Percentiles rank a stretch among this genome's conserved stretches.
Conservation (phyloP, 139 green algal species). For the Dunaliella sp. region DNA sequence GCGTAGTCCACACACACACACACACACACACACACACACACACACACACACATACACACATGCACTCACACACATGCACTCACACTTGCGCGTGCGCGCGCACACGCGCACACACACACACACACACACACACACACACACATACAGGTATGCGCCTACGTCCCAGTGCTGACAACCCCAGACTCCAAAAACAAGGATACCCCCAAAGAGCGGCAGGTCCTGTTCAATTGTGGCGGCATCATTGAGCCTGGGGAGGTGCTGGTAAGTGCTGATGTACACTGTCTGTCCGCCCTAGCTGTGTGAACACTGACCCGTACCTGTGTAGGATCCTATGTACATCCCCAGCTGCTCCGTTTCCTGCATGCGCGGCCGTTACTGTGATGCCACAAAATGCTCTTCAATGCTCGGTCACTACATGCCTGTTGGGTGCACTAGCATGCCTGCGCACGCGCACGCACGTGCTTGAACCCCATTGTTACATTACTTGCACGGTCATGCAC, state of each 20-base stretch:
- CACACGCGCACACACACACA: constrained; percentile 5
- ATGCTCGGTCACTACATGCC: too few relatives aligned
- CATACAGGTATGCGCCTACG: constrained; percentile 1
- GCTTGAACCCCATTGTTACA: too few relatives aligned
- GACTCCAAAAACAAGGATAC: background rate
- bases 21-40: background rate
- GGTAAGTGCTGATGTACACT: background rate
- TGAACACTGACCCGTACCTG: background rate
- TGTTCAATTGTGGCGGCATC: constrained; percentile 32
- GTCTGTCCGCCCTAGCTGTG: background rate
- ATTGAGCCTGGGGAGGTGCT: constrained; percentile 38
- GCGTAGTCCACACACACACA: too few relatives aligned
- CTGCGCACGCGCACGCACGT: too few relatives aligned
- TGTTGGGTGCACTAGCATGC: too few relatives aligned
- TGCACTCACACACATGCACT: background rate
- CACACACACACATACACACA: constrained; percentile 6
- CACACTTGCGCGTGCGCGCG: background rate
- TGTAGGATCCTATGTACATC: background rate
- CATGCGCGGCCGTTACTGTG: too few relatives aligned
- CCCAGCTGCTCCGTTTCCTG: background rate
- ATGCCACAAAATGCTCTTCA: too few relatives aligned
- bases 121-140: background rate
- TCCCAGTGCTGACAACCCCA: background rate
- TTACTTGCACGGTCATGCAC: too few relatives aligned
- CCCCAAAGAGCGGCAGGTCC: constrained; percentile 31